Conservation (phyloP, 2,329 filamentous ascomycete species). For the Paracorniculantispora psalliotae region DNA sequence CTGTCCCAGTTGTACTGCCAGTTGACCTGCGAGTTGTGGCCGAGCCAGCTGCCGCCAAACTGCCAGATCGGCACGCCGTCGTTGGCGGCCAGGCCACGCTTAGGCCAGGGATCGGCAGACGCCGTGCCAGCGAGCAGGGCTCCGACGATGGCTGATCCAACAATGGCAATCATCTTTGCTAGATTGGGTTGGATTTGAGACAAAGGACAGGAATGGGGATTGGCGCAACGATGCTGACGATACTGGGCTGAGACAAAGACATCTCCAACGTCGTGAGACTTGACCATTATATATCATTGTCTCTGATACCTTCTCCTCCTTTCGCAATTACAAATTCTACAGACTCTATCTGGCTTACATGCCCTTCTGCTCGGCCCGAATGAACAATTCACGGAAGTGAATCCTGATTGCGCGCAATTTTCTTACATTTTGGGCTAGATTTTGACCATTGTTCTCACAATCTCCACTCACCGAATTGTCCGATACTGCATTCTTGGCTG, state of each 20-base stretch:
- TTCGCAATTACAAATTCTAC: neutral
- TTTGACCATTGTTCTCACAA: neutral
- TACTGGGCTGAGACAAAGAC: neutral
- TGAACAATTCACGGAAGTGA: neutral
- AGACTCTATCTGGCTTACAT: neutral
- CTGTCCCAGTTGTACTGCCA: conserved; percentile 25
- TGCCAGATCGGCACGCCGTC: conserved; percentile 20
- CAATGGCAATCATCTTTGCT: conserved; percentile 46
- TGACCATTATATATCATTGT: neutral
- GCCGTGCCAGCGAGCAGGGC: conserved; percentile 34
- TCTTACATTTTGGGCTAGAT: neutral
- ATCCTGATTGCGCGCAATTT: neutral
- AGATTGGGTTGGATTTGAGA: conserved; percentile 33
- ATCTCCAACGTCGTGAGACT: neutral
- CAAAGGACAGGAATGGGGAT: neutral
- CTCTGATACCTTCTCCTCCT: no score
- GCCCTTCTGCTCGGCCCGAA: neutral
- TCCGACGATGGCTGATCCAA: conserved; percentile 40
- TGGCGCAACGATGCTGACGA: neutral
- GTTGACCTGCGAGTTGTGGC: conserved; percentile 14
- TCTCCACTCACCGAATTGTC: neutral
- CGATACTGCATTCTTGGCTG: neutral
- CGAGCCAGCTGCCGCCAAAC: conserved; percentile 16
- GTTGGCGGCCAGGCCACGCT: conserved; percentile 48
- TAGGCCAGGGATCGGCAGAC: conserved; percentile 22